Base-by-base conservation (phyloP, 139 green algal species). In the Chlorella sp. region DNA sequence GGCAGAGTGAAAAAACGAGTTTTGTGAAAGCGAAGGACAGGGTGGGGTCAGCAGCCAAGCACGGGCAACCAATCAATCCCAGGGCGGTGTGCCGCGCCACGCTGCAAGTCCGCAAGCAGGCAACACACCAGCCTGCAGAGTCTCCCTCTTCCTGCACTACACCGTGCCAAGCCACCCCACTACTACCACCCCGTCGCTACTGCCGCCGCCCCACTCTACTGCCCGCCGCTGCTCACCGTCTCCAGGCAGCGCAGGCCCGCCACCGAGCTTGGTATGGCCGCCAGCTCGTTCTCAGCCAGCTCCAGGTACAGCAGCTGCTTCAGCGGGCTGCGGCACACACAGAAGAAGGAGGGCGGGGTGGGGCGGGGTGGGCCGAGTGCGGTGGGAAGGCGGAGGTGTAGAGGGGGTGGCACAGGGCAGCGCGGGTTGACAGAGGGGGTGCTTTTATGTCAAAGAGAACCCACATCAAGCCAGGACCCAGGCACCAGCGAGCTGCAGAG, bases 171-270 rank as follows among this genome's bases (percentile, higher is more conserved):
- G 73, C 26, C 73, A 2, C 26, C 30, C 73, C 4, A 21, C 34
- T 9, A 34, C 9, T 34, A 42, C n/a, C 34, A 86, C n/a, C 57
- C n/a, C 75, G 32, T 4, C 32, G 32, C 30, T 21, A n/a, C n/a
- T 40, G 32, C 75, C 32, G 48, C 48, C 48, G 48, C 48, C 48
- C n/a, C n/a, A n/a, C n/a, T n/a, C n/a, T n/a, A n/a, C n/a, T n/a
- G n/a, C n/a, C n/a, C n/a, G n/a, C n/a, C 32, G 4, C n/a, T 16
- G 16, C 85, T 19, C 85, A 89, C 85, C 71, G 85, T 89, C 19
- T 89, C 69, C 85, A 89, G 32, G 32, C 21, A 19, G 32, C 39
- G 28, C 71, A 89, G 42, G 18, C 42, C 71, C 1, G 85, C 53
- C 42, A 89, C 71, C 18, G 85, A 48, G n/a, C 18, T 9, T 0